Base-by-base conservation (phyloP, 1,139 yeast genomes). In the Sugiyamaella neomexicana region DNA sequence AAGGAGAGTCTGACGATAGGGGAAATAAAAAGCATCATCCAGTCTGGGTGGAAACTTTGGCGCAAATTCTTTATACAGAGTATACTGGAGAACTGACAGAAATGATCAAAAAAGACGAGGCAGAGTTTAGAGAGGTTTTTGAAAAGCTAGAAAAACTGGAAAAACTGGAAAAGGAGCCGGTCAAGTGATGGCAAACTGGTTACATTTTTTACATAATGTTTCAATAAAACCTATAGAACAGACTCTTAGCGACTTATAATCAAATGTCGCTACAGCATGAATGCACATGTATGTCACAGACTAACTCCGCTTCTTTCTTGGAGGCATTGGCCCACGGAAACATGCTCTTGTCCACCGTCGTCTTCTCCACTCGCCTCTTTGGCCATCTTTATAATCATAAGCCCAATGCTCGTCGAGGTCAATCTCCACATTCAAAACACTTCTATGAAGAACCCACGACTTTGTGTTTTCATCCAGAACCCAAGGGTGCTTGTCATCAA, bases 401-500 rank as follows among this genome's bases (percentile, higher is more conserved):
- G 72, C 79, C 76, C 86, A 75, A 1, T 75, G 67, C 9, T 70
- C 74, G 1, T 70, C 70, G 2, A 68, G 69, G 40, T 64, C 70
- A 13, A 73, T 57, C 37, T 67, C 68, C 5, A 69, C 68, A 27
- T 66, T 56, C 31, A 63, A 56, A 4, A 78, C 65, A 1, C 73
- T 77, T 47, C 86, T 73, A 36, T 77, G 80, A 0, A 64, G 58
- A 4, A 83, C 74, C 83, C 95, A 88, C 1, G 65, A 63, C 1
- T 62, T 63, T 0, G 87, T 82, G 27, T 79, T 66, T 9, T 65
- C 62, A 64, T 89, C 96, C 9, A 84, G 73, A 46, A 71, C 71
- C 97, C 97, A 90, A n/a, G 75, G 75, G 38, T 81, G 81, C 27
- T 71, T 73, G 55, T 81, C 85, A 10, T 60, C 64, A 68, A 84